Evolutionary conservation across 2,329 filamentous ascomycete species (phyloP).

Genomic region (Calonectria fujianensis): DNA sequence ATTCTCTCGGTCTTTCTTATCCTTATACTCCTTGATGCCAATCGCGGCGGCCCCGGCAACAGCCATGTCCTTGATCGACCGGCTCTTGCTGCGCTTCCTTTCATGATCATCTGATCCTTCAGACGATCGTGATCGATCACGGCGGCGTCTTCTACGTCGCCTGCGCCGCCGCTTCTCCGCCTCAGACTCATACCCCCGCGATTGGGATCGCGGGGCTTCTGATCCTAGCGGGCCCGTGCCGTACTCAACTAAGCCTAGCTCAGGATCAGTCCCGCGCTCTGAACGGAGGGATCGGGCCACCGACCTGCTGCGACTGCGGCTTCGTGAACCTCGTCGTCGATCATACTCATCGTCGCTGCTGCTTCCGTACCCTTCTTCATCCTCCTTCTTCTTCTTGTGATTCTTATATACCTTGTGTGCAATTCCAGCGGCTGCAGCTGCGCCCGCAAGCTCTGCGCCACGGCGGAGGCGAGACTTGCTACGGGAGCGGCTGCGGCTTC

Average conservation of each 20-base stretch:
- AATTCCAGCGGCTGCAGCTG: conserved; percentile 75
- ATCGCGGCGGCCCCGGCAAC: conserved; percentile 77
- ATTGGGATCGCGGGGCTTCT: conserved; percentile 56
- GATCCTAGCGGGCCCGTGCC: conserved; percentile 73
- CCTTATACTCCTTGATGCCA: conserved; percentile 76
- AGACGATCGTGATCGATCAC: conserved; percentile 58
- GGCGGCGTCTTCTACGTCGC: conserved; percentile 62
- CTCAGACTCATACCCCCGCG: conserved; percentile 69
- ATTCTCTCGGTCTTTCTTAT: conserved; percentile 61
- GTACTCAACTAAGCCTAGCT: conserved; percentile 82
- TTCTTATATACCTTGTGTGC: conserved; percentile 78
- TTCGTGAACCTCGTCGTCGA: conserved; percentile 60
- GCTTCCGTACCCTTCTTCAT: conserved; percentile 54
- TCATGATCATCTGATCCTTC: conserved; percentile 58
- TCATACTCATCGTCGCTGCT: conserved; percentile 62
- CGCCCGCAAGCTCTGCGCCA: conserved; percentile 77
- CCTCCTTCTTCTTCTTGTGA: conserved; percentile 72
- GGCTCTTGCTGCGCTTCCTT: conserved; percentile 72
- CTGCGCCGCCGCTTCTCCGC: conserved; percentile 65
- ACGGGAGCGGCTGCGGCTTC: conserved; percentile 53
- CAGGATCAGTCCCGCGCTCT: conserved; percentile 76
- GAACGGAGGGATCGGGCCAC: conserved; percentile 69
- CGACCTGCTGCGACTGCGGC: conserved; percentile 70
- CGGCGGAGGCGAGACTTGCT: conserved; percentile 70
- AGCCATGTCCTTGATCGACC: conserved; percentile 73